Base-by-base conservation (phyloP, 2,329 filamentous ascomycete genomes). In the Paramyrothecium roridum region DNA sequence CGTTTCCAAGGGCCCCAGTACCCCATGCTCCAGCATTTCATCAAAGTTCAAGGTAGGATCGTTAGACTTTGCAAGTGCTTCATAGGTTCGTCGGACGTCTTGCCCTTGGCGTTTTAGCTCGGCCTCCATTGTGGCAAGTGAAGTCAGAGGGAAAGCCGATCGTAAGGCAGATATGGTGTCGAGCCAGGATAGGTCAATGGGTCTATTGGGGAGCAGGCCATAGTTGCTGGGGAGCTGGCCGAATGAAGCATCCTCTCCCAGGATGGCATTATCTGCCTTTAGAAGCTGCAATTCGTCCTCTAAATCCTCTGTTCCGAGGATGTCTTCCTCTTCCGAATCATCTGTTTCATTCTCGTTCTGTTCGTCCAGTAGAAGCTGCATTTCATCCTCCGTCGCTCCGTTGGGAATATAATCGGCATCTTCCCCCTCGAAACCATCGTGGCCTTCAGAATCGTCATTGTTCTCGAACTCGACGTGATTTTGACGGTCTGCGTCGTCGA, bases 251-350 rank as follows among this genome's bases (percentile, higher is more conserved):
- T 60, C 58, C 3, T 69, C 64, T 45, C 64, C 64, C 11, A 63
- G 30, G n/a, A 60, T 53, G 2, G 63, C 67, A 55, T 75, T 73
- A 45, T 80, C 76, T 7, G 74, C 68, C 43, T 70, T 68, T 1
- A 80, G 61, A 23, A 73, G 72, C 48, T 74, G 67, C n/a, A 80
- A 66, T 54, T 81, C 78, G 23, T 77, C 70, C 2, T 64, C 62
- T 10, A 63, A 37, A 21, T 57, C 58, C 19, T 54, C 52, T n/a
- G 40, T 48, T 2, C 30, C 45, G 23, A 55, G 48, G 12, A 57
- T 53, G 11, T 21, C 37, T 34, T 56, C 56, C 13, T 56, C 53
- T 33, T 55, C 53, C 12, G 26, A 30, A 30, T 52, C 47, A 22
- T 59, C 61, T 33, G 54, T 55, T 23, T 56, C 56, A 21, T 53